phyloP scores from a whole-genome alignment of 306 rosid genomes.

The Alnus glutinosa region DNA sequence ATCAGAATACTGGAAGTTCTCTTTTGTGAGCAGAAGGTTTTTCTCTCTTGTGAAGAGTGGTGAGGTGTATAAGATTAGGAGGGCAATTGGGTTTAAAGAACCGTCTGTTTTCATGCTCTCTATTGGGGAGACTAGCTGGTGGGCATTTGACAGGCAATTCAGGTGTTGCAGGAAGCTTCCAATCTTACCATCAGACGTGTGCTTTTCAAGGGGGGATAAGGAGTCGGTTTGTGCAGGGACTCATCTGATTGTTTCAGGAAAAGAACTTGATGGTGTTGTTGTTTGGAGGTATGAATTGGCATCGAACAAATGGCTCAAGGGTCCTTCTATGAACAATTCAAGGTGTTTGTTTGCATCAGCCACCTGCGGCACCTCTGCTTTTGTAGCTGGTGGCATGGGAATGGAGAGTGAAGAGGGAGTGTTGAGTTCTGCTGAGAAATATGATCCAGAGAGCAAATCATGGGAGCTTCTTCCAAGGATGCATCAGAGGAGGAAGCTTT shows the following conservation, averaged over 20 bases:
- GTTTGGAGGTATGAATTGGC: constrained; percentile 61
- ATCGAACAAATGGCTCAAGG: constrained; percentile 59
- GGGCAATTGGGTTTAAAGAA: constrained; percentile 53
- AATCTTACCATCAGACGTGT: constrained; percentile 48
- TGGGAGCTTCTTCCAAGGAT: constrained; percentile 76
- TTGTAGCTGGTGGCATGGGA: constrained; percentile 76
- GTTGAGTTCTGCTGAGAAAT: constrained; percentile 65
- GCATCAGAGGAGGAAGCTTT: constrained; percentile 48
- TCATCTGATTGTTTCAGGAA: constrained; percentile 70
- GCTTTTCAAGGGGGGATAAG: constrained; percentile 55
- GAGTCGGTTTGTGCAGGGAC: constrained; percentile 83
- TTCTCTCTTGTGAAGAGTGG: constrained; percentile 47
- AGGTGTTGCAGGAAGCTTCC: constrained; percentile 59
- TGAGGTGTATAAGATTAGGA: constrained; percentile 65
- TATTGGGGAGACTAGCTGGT: constrained; percentile 67
- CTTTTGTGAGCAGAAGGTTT: constrained; percentile 59
- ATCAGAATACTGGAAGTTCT: constrained; percentile 61
- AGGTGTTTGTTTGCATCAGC: constrained; percentile 85
- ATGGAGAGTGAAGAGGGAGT: constrained; percentile 28
- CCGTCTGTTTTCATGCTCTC: constrained; percentile 74
- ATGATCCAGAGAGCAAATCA: constrained; percentile 40
- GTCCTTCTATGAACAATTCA: constrained; percentile 69
- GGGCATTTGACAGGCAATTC: constrained; percentile 63
- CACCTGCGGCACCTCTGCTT: constrained; percentile 57
- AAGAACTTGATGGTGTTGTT: constrained; percentile 53